Percentiles rank a stretch among this genome's conserved stretches.
Evolutionary conservation across 2,329 filamentous ascomycete genomes (phyloP).

Genomic region (Epichloe sp.): DNA sequence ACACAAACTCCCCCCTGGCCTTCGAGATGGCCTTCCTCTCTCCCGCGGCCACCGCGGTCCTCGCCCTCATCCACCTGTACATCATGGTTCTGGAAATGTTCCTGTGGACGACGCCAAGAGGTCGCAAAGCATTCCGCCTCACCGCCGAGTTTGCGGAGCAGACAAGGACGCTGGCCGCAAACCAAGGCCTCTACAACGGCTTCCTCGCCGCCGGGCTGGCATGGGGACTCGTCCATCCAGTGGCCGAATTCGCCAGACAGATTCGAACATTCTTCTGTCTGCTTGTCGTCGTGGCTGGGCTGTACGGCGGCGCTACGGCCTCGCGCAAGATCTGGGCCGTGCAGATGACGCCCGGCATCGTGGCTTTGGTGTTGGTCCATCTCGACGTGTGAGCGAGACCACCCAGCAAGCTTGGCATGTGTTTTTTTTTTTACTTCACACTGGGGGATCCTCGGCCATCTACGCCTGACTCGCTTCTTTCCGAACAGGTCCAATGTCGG

Average conservation of each 20-base stretch:
- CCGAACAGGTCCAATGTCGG: too few relatives aligned
- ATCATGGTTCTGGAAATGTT: conserved; percentile 37
- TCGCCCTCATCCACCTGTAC: conserved; percentile 33
- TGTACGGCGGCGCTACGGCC: conserved; percentile 30
- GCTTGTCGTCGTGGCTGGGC: conserved; percentile 30
- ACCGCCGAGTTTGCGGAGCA: conserved; percentile 31
- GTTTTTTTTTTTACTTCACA: too few relatives aligned
- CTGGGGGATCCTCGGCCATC: too few relatives aligned
- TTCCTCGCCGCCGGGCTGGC: conserved; percentile 35
- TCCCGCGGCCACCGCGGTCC: conserved; percentile 21
- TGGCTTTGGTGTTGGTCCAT: neutral
- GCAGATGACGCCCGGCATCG: conserved; percentile 22
- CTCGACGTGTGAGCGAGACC: conserved; percentile 9
- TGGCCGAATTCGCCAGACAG: conserved; percentile 26
- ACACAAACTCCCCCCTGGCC: neutral
- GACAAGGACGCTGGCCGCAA: conserved; percentile 32
- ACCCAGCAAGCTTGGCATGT: too few relatives aligned
- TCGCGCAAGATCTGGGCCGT: conserved; percentile 28
- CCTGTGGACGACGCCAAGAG: conserved; percentile 33
- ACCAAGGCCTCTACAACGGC: conserved; percentile 40
- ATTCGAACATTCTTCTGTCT: conserved; percentile 34
- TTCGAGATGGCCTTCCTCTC: conserved; percentile 12
- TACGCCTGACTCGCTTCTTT: too few relatives aligned
- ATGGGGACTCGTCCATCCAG: conserved; percentile 35
- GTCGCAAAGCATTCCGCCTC: conserved; percentile 30